phyloP scores from a whole-genome alignment of 495 filamentous ascomycete genomes.

The Neurospora sp. region DNA sequence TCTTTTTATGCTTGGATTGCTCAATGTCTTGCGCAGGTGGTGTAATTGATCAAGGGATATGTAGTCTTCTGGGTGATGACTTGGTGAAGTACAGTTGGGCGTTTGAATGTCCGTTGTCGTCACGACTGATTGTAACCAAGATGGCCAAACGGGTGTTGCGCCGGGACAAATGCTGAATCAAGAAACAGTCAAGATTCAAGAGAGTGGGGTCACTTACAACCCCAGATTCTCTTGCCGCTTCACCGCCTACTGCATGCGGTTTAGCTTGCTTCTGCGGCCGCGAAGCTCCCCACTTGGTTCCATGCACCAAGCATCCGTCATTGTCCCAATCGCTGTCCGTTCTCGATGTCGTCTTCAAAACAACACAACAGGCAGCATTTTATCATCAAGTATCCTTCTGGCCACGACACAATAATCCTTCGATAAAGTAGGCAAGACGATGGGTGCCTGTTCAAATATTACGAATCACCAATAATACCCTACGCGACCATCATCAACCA shows the following conservation, averaged over 20 bases:
- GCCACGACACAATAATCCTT: neutral
- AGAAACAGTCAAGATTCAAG: neutral
- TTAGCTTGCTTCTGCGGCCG: neutral
- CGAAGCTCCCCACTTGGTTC: neutral
- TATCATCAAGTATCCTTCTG: neutral
- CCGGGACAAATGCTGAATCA: neutral
- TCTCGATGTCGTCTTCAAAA: neutral
- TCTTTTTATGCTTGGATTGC: no score
- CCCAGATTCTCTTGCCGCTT: neutral
- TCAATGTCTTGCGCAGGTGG: no score
- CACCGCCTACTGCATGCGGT: neutral
- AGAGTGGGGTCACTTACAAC: neutral
- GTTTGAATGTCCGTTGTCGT: neutral
- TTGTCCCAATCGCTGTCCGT: neutral
- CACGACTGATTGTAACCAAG: neutral
- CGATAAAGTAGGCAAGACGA: slow-evolving; percentile 6
- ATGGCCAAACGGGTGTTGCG: neutral
- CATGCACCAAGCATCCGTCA: neutral
- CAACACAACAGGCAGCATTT: slow-evolving; percentile 2
- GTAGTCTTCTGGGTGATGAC: neutral
- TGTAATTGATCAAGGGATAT: neutral
- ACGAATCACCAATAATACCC: slow-evolving; percentile 7
- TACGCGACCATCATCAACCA: slow-evolving; percentile 22
- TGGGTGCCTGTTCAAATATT: slow-evolving; percentile 24
- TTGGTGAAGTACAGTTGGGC: neutral